These are phyloP conservation scores for Stellera chamaejasme DNA, from an alignment of 345 rosid genomes.

Conservation along the genomic window DNA sequence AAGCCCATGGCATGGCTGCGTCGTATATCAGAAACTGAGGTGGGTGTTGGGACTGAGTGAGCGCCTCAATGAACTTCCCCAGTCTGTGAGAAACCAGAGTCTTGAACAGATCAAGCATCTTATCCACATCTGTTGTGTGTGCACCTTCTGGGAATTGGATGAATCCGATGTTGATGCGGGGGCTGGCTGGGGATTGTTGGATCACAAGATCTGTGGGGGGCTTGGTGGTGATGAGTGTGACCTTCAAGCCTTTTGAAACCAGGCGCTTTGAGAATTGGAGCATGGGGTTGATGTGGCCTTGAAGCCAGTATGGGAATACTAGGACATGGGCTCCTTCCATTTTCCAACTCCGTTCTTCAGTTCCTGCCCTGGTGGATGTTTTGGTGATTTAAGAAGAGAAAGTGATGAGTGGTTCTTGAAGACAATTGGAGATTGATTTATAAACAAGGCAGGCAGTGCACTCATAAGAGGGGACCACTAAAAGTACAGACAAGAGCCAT, in stretches of 20 bases:
- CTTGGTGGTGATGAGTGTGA: conserved; percentile 20
- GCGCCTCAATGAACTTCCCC: conserved; percentile 23
- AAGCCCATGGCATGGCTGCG: conserved; percentile 39
- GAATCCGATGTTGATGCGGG: conserved; percentile 12
- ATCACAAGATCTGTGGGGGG: conserved; percentile 5
- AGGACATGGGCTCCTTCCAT: conserved; percentile 8
- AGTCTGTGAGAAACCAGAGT: conserved; percentile 18
- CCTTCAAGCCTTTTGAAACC: conserved; percentile 23
- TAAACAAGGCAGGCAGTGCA: too few relatives aligned
- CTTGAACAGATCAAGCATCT: conserved; percentile 19
- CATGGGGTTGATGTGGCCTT: conserved; percentile 34
- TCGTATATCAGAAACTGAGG: conserved; percentile 34
- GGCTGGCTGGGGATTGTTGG: conserved; percentile 11
- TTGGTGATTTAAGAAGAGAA: too few relatives aligned
- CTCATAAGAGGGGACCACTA: too few relatives aligned
- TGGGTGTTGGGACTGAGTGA: conserved; percentile 7
- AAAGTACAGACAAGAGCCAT: too few relatives aligned
- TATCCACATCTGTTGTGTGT: conserved; percentile 8
- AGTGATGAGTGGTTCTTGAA: too few relatives aligned
- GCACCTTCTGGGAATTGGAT: conserved; percentile 29
- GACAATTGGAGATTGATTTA: too few relatives aligned
- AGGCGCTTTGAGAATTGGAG: conserved; percentile 29
- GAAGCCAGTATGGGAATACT: conserved; percentile 21
- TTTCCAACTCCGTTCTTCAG: too few relatives aligned
- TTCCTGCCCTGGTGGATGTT: too few relatives aligned